Percentiles rank a stretch among this genome's conserved stretches.
These are phyloP conservation scores for Arabis hirsuta DNA, from an alignment of 345 rosid species.

Conservation along the genomic window DNA sequence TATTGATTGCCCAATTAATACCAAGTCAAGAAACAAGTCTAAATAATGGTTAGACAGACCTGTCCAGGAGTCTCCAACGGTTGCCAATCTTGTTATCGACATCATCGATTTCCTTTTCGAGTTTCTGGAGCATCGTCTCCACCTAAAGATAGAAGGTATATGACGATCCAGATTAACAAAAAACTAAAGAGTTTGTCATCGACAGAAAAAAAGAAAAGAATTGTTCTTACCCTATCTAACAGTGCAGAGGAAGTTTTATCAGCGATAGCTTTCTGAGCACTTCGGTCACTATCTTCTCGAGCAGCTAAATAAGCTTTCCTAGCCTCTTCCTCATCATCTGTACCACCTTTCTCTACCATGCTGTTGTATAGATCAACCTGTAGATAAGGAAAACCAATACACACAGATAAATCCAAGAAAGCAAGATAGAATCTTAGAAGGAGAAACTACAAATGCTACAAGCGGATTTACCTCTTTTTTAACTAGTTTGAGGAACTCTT, in stretches of 20 bases:
- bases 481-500: slow-evolving; percentile 86
- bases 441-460: neutral
- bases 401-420: slow-evolving; percentile 7
- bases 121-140: slow-evolving; percentile 93
- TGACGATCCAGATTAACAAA: slow-evolving; percentile 2
- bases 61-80: slow-evolving; percentile 88
- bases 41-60: slow-evolving; percentile 50
- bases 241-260: slow-evolving; percentile 86
- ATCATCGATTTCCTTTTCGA: slow-evolving; percentile 95
- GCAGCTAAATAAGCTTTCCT: slow-evolving; percentile 88
- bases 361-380: slow-evolving; percentile 88
- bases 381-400: neutral
- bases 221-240: slow-evolving; percentile 64
- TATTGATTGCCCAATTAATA: neutral
- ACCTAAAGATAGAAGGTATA: slow-evolving; percentile 57
- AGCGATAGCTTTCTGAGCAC: slow-evolving; percentile 62
- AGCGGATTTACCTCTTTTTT: slow-evolving; percentile 72
- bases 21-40: neutral
- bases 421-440: neutral
- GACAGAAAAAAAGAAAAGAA: neutral
- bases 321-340: slow-evolving; percentile 74
- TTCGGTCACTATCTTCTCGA: slow-evolving; percentile 72
- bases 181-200: slow-evolving; percentile 1
- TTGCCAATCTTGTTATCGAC: slow-evolving; percentile 97
- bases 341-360: slow-evolving; percentile 92